Percentiles rank a stretch among this genome's conserved stretches.
These are phyloP conservation scores for Telfairia occidentalis DNA, from an alignment of 331 rosid genomes.

Conservation along the genomic window DNA sequence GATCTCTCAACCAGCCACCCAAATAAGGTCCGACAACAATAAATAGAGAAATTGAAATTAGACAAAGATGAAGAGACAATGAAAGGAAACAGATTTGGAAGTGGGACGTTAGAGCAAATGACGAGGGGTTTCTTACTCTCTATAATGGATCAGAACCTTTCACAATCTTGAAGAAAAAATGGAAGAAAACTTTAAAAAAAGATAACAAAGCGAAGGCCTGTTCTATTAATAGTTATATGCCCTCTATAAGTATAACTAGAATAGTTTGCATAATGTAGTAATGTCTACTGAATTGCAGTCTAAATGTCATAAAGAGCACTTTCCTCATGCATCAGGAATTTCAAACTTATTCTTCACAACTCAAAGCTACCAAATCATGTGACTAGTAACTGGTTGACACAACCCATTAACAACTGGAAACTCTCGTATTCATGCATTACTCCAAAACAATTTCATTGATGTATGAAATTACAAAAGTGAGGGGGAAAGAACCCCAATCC, in stretches of 20 bases:
- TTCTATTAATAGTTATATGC: background rate
- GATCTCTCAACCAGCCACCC: background rate
- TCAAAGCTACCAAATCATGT: background rate
- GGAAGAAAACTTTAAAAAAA: background rate
- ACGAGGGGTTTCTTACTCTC: background rate
- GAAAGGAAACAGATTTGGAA: background rate
- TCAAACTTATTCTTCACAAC: background rate
- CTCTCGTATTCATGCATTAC: too few species aligned
- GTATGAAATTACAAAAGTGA: too few species aligned
- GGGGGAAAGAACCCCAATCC: too few species aligned
- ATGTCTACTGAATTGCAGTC: background rate
- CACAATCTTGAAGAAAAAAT: background rate
- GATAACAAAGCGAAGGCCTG: background rate
- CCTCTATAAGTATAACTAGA: background rate
- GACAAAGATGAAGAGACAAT: background rate
- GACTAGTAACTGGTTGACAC: background rate
- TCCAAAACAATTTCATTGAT: too few species aligned
- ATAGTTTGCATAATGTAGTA: background rate
- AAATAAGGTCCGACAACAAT: background rate
- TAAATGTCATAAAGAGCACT: background rate
- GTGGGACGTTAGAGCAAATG: background rate
- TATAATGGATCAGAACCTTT: background rate
- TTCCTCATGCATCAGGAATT: background rate
- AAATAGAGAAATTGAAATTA: background rate
- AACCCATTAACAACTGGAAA: background rate